Conservation (phyloP, 2,329 filamentous ascomycete genomes). For the Elsinoe australis region DNA sequence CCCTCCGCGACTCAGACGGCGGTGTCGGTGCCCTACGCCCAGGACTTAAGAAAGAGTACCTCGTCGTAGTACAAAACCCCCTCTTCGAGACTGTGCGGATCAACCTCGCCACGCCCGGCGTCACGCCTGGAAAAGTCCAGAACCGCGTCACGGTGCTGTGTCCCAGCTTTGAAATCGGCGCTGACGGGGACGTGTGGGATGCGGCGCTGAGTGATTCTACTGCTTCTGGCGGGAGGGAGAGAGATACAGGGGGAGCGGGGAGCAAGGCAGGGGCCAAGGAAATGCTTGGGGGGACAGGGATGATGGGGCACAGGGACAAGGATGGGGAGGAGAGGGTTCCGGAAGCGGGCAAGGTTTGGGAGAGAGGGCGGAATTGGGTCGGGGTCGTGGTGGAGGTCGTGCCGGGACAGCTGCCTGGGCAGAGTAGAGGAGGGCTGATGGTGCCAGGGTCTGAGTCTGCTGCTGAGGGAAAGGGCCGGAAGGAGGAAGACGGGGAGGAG, state of each 20-base stretch:
- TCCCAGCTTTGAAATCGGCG: conserved; percentile 87
- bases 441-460: conserved; percentile 16
- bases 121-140: conserved; percentile 67
- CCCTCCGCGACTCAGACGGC: conserved; percentile 26
- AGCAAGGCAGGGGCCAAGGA: not conserved
- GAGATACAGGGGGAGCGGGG: not conserved
- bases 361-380: conserved; percentile 87
- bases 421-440: conserved; percentile 17
- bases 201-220: conserved; percentile 57
- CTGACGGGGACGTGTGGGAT: conserved; percentile 90
- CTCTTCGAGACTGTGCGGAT: conserved; percentile 87
- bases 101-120: conserved; percentile 73
- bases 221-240: conserved; percentile 31
- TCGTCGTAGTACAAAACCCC: conserved; percentile 87
- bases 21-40: conserved; percentile 28
- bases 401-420: conserved; percentile 39
- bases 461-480: conserved; percentile 21
- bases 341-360: conserved; percentile 94
- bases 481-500: conserved; percentile 8
- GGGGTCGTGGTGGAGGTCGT: conserved; percentile 89
- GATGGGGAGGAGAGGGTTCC: conserved; percentile 51
- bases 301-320: not conserved
- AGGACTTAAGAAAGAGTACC: conserved; percentile 59
- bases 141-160: conserved; percentile 86
- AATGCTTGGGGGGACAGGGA: not conserved